Percentiles rank a stretch among this genome's conserved stretches.
These are phyloP conservation scores for Gossypium aridum DNA, from an alignment of 441 rosid genomes.

Conservation along the genomic window DNA sequence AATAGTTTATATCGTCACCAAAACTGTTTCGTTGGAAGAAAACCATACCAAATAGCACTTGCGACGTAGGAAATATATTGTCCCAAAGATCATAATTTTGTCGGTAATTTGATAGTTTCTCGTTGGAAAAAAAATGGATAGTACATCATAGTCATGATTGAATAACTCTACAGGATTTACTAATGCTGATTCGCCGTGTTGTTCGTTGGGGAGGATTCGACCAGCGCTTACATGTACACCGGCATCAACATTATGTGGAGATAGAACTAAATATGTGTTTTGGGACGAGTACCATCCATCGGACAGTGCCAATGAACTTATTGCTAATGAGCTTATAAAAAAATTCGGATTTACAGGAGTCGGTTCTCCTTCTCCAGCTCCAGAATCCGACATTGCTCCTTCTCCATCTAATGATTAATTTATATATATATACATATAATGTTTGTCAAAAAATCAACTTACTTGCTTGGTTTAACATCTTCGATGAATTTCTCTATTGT, in stretches of 20 bases:
- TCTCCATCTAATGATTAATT: not conserved
- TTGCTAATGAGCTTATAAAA: constrained; percentile 64
- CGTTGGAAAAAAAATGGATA: too few relatives aligned
- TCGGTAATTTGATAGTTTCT: too few relatives aligned
- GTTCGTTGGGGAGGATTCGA: constrained; percentile 69
- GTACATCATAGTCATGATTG: not conserved
- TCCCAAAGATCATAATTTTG: not conserved
- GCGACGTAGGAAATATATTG: not conserved
- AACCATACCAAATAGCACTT: not conserved
- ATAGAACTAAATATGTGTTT: constrained; percentile 80
- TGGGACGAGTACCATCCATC: constrained; percentile 97
- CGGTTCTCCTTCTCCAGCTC: constrained; percentile 22
- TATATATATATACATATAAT: too few relatives aligned
- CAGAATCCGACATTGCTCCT: constrained; percentile 8
- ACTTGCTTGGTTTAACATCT: not conserved
- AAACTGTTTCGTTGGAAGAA: not conserved
- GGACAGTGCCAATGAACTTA: constrained; percentile 67
- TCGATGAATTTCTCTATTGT: not conserved
- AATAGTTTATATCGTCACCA: not conserved
- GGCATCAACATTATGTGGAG: constrained; percentile 66
- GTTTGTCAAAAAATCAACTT: not conserved
- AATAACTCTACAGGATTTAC: constrained; percentile 42
- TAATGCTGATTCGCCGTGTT: constrained; percentile 87
- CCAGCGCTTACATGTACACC: constrained; percentile 87
- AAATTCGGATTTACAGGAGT: constrained; percentile 40